These are phyloP conservation scores for Pinus tabuliformis DNA, from an alignment of 75 land plant species.

Conservation along the genomic window DNA sequence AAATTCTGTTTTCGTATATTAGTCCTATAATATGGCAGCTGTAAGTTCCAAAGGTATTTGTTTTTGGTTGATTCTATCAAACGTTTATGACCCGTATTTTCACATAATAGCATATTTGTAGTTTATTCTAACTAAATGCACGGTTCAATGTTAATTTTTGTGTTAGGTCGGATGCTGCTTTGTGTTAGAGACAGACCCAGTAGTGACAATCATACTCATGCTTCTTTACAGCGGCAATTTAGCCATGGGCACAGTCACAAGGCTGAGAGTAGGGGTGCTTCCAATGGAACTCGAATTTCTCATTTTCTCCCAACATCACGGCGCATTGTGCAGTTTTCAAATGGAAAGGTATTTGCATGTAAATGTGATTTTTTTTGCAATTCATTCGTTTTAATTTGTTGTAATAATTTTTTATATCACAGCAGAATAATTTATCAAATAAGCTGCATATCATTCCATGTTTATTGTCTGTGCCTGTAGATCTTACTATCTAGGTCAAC, in stretches of 20 bases:
- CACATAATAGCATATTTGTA: neutral
- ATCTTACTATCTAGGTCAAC: neutral
- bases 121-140: neutral
- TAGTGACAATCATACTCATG: constrained; percentile 57
- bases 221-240: constrained; percentile 92
- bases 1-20: neutral
- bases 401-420: neutral
- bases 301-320: constrained; percentile 96
- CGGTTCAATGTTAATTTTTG: neutral
- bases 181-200: constrained; percentile 86
- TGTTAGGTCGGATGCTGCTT: constrained; percentile 90
- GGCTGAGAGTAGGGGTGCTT: constrained; percentile 55
- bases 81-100: neutral
- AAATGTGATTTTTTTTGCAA: neutral
- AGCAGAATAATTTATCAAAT: neutral
- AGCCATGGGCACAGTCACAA: constrained; percentile 86
- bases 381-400: neutral
- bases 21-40: neutral
- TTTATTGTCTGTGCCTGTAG: neutral
- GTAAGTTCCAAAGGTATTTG: neutral
- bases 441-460: neutral
- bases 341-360: constrained; percentile 70
- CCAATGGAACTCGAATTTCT: constrained; percentile 72
- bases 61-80: neutral
- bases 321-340: constrained; percentile 96